A percentile compares a stretch with the other conserved stretches of the same genome.
phyloP scores from a whole-genome alignment of 305 asterid species.

The Fraxinus sp. region DNA sequence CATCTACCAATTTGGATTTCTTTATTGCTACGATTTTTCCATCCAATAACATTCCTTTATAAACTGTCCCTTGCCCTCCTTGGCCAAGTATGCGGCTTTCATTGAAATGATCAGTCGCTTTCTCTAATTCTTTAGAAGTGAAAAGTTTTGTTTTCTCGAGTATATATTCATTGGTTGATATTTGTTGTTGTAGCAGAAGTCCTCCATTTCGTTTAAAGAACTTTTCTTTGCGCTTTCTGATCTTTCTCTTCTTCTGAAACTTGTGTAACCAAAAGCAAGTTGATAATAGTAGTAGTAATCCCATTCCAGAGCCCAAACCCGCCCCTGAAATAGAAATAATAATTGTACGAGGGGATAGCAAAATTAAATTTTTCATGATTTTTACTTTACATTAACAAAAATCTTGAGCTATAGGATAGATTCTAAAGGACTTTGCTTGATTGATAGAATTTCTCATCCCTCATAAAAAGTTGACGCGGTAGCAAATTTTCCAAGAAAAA shows the following conservation, averaged over 20 bases:
- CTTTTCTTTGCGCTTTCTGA: neutral
- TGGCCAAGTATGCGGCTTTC: slow-evolving; percentile 3
- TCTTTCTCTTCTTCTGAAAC: neutral
- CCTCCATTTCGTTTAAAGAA: neutral
- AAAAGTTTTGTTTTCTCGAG: slow-evolving; percentile 11
- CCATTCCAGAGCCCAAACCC: neutral
- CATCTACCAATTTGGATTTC: neutral
- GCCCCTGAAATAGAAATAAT: neutral
- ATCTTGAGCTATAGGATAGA: neutral
- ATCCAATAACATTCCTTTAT: neutral
- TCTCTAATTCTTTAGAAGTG: neutral
- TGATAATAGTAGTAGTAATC: neutral
- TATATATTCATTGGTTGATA: neutral
- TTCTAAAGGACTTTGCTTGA: neutral
- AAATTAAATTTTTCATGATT: neutral
- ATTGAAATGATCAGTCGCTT: slow-evolving; percentile 12
- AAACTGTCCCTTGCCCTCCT: neutral
- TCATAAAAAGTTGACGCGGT: neutral
- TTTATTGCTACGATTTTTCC: slow-evolving; percentile 11
- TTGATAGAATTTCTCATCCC: neutral
- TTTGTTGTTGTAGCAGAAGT: neutral
- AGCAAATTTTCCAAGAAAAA: neutral
- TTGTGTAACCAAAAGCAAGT: neutral
- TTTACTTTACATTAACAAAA: neutral
- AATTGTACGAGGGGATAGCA: neutral